phyloP scores from a whole-genome alignment of 768 basidiomycete species.

The Lactifluus hygrophoroides region DNA sequence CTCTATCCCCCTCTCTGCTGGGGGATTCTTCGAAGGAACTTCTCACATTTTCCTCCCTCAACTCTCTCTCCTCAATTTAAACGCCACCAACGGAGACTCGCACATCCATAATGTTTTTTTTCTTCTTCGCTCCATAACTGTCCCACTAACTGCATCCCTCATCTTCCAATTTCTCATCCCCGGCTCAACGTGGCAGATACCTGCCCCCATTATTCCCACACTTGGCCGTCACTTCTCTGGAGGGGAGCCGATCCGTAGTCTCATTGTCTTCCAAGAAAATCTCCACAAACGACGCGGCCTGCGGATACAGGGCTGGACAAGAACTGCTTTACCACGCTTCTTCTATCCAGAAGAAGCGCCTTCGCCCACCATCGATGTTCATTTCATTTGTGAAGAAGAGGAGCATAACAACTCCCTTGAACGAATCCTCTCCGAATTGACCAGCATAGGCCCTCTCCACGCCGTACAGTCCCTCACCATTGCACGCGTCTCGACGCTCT shows the following conservation, averaged over 20 bases:
- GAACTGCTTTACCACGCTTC: conserved; percentile 6
- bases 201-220: conserved; percentile 9
- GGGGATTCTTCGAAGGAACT: conserved; percentile 3
- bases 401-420: conserved; percentile 7
- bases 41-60: conserved; percentile 6
- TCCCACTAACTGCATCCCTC: conserved; percentile 7
- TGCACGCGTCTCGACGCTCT: conserved; percentile 14
- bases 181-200: conserved; percentile 14
- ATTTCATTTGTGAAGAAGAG: conserved; percentile 17
- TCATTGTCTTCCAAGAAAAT: conserved; percentile 8
- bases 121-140: conserved; percentile 10
- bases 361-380: conserved; percentile 13
- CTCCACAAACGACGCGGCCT: conserved; percentile 9
- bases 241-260: conserved; percentile 12
- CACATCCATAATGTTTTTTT: conserved; percentile 13
- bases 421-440: conserved; percentile 13
- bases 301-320: conserved; percentile 13
- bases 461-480: conserved; percentile 17
- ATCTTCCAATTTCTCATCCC: conserved; percentile 13
- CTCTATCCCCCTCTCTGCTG: conserved; percentile 10
- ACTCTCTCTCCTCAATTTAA: conserved; percentile 12
- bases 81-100: conserved; percentile 10
- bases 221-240: conserved; percentile 11
- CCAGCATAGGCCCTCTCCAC: conserved; percentile 8
- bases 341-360: conserved; percentile 9